Evolutionary conservation across 2,329 filamentous ascomycete species (phyloP).

Genomic region (Colletotrichum sp.): DNA sequence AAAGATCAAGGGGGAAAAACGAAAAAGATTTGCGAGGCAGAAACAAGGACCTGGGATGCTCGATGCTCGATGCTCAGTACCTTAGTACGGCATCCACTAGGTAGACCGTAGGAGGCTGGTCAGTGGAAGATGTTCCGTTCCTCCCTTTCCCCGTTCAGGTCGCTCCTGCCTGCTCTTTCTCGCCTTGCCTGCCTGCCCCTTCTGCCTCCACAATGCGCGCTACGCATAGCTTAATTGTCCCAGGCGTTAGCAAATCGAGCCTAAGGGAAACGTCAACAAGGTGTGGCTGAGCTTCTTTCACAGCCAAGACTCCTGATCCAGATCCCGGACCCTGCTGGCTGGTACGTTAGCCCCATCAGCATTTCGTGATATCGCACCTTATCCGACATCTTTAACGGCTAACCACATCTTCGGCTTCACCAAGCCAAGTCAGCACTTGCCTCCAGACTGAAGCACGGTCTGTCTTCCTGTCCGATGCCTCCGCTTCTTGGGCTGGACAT

Average conservation of each 20-base stretch:
- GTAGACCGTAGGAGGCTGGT: background rate
- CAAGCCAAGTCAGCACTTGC: background rate
- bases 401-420: background rate
- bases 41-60: background rate
- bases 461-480: background rate
- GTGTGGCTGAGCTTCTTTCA: constrained; percentile 1
- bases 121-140: background rate
- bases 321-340: background rate
- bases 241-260: background rate
- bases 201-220: background rate
- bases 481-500: background rate
- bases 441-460: background rate
- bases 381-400: background rate
- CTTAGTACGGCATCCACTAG: background rate
- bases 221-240: background rate
- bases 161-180: background rate
- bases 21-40: background rate
- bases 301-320: background rate
- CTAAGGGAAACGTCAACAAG: background rate
- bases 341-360: background rate
- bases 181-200: background rate
- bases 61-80: background rate
- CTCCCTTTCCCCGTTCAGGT: background rate
- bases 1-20: background rate
- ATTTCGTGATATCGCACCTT: background rate